These are phyloP conservation scores for Farysia itapuensis DNA, from an alignment of 1,284 basidiomycete genomes.

Conservation along the genomic window DNA sequence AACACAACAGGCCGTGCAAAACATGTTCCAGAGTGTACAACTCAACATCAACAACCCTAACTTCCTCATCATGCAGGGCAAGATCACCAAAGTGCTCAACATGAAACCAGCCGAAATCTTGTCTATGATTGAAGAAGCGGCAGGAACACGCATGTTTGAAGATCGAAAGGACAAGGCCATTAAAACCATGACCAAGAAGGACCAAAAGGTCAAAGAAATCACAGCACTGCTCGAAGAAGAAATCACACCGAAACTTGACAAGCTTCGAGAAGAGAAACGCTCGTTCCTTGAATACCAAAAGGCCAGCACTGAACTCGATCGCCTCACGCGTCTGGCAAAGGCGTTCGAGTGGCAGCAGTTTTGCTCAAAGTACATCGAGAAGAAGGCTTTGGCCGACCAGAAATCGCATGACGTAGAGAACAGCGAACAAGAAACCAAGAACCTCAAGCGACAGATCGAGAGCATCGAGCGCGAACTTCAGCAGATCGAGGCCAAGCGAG, in stretches of 20 bases:
- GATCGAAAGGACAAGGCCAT: constrained; percentile 96
- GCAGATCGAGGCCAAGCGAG: constrained; percentile 64
- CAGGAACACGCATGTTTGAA: constrained; percentile 98
- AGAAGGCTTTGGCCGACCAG: constrained; percentile 56
- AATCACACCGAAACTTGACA: constrained; percentile 91
- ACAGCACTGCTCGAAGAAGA: constrained; percentile 71
- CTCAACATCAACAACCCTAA: constrained; percentile 99
- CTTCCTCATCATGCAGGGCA: constrained; percentile 98
- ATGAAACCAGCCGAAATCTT: constrained; percentile 98
- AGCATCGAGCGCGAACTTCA: constrained; percentile 64
- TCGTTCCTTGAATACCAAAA: constrained; percentile 90
- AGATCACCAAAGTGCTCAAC: constrained; percentile 77
- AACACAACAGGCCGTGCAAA: constrained; percentile 83
- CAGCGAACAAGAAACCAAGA: constrained; percentile 60
- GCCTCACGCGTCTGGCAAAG: constrained; percentile 77
- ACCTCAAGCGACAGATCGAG: constrained; percentile 50
- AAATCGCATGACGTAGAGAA: constrained; percentile 51
- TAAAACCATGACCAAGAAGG: constrained; percentile 96
- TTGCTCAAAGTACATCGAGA: constrained; percentile 60
- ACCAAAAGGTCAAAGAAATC: constrained; percentile 92
- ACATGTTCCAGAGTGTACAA: constrained; percentile 93
- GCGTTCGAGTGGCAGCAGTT: constrained; percentile 81
- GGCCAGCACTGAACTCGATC: constrained; percentile 82
- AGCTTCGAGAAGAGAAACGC: constrained; percentile 84
- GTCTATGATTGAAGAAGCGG: constrained; percentile 98